Conservation (phyloP, 257 asterid species). For the Osmanthus fragrans region DNA sequence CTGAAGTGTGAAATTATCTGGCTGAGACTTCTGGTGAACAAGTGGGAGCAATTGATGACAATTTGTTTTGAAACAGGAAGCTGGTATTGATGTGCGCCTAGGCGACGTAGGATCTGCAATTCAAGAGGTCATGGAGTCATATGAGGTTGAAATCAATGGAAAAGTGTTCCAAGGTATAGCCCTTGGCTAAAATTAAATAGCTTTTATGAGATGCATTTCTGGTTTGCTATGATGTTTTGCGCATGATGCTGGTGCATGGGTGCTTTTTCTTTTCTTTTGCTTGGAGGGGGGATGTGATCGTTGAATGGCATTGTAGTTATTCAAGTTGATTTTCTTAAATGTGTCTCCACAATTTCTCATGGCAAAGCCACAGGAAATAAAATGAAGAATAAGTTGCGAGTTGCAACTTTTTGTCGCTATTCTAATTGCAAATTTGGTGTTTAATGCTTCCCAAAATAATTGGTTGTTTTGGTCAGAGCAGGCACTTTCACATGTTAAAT, state of each 20-base stretch:
- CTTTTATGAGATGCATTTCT: slow-evolving; percentile 4
- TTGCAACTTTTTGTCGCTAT: background rate
- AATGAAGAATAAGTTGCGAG: background rate
- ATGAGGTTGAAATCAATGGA: slow-evolving; percentile 97
- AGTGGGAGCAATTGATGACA: slow-evolving; percentile 15
- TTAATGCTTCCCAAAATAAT: background rate
- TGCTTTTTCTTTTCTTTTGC: background rate
- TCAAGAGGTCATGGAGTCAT: slow-evolving; percentile 99
- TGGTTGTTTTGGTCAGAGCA: background rate
- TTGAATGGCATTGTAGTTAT: slow-evolving; percentile 2
- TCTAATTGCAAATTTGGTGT: background rate
- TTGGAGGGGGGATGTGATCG: slow-evolving; percentile 1
- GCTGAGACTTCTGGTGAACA: slow-evolving; percentile 11
- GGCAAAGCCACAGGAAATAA: background rate
- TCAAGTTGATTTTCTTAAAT: background rate
- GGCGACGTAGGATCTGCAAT: slow-evolving; percentile 97
- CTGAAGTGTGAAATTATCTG: slow-evolving; percentile 5
- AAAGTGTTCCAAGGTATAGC: slow-evolving; percentile 81
- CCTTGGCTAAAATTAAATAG: slow-evolving; percentile 12
- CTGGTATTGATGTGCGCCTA: slow-evolving; percentile 96
- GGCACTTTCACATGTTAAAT: background rate
- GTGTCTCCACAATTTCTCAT: background rate
- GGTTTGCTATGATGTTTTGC: background rate
- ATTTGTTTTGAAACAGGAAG: slow-evolving; percentile 55
- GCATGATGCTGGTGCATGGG: background rate